Evolutionary conservation across 116 monocot species (phyloP).

Genomic region (Cymodocea nodosa): DNA sequence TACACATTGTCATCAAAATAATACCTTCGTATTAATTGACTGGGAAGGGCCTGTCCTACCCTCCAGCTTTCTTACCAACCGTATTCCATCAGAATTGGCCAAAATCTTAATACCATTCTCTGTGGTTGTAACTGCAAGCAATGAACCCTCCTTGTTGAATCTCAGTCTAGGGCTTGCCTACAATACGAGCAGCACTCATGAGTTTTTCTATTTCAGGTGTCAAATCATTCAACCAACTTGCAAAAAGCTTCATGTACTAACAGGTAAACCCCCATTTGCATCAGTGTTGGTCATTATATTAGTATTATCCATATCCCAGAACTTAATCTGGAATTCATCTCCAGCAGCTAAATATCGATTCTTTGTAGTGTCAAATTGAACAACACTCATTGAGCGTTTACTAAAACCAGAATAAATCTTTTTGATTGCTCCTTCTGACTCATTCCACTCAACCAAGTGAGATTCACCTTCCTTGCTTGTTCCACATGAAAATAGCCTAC

Average conservation of each 20-base stretch:
- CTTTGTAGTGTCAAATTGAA: constrained; percentile 88
- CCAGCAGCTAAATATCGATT: constrained; percentile 91
- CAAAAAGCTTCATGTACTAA: constrained; percentile 11
- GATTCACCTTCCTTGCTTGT: constrained; percentile 93
- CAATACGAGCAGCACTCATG: not conserved
- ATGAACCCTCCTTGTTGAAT: constrained; percentile 85
- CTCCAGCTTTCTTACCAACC: constrained; percentile 65
- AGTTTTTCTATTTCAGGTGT: not conserved
- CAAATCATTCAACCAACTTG: not conserved
- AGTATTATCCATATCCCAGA: constrained; percentile 87
- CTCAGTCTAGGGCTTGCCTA: constrained; percentile 76
- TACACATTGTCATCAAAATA: not conserved
- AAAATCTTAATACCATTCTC: constrained; percentile 86
- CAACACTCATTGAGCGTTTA: constrained; percentile 54
- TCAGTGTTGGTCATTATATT: constrained; percentile 52
- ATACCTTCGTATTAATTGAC: constrained; percentile 9
- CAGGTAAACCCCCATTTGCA: constrained; percentile 62
- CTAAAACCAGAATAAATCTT: constrained; percentile 70
- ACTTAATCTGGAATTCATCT: constrained; percentile 78
- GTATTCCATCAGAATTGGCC: constrained; percentile 72
- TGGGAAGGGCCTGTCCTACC: constrained; percentile 32
- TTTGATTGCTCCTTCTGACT: constrained; percentile 75
- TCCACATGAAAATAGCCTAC: constrained; percentile 90
- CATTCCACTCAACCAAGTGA: constrained; percentile 92
- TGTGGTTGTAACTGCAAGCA: constrained; percentile 68